Conservation (phyloP, 2,329 filamentous ascomycete species). For the Cladophialophora chaetospira region DNA sequence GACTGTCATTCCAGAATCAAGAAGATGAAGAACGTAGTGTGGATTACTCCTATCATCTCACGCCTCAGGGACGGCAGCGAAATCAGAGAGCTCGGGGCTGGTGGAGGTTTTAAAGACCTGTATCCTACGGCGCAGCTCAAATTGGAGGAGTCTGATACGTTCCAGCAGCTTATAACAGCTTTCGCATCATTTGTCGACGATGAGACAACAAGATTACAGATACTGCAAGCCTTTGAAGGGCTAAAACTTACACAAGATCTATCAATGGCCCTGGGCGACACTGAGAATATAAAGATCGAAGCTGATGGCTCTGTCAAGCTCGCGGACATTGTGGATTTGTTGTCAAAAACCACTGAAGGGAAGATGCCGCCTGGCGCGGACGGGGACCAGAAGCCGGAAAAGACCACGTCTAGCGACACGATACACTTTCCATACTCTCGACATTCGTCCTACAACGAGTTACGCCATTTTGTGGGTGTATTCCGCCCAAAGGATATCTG, state of each 20-base stretch:
- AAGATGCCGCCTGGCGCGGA: too few relatives aligned
- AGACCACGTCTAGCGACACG: conserved; percentile 6
- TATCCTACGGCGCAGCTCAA: conserved; percentile 69
- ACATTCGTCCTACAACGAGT: conserved; percentile 82
- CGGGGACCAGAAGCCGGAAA: not conserved
- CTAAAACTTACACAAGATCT: conserved; percentile 36
- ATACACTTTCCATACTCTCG: conserved; percentile 78
- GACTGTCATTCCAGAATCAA: conserved; percentile 46
- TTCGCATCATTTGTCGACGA: conserved; percentile 45
- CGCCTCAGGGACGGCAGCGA: conserved; percentile 62
- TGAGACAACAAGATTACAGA: conserved; percentile 34
- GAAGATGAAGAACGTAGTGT: conserved; percentile 61
- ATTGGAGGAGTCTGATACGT: conserved; percentile 50
- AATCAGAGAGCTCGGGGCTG: conserved; percentile 72
- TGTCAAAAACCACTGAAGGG: too few relatives aligned
- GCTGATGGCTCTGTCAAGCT: conserved; percentile 43
- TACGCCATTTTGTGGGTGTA: conserved; percentile 67
- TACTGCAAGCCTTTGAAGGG: conserved; percentile 6
- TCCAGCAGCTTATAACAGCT: conserved; percentile 57
- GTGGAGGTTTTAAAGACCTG: conserved; percentile 77
- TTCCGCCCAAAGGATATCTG: conserved; percentile 77
- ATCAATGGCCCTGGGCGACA: conserved; percentile 42
- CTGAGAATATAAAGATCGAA: conserved; percentile 42
- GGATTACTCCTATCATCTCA: conserved; percentile 76
- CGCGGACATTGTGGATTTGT: conserved; percentile 35